phyloP scores from a whole-genome alignment of 805 yeast species.

The Candida railenensis region DNA sequence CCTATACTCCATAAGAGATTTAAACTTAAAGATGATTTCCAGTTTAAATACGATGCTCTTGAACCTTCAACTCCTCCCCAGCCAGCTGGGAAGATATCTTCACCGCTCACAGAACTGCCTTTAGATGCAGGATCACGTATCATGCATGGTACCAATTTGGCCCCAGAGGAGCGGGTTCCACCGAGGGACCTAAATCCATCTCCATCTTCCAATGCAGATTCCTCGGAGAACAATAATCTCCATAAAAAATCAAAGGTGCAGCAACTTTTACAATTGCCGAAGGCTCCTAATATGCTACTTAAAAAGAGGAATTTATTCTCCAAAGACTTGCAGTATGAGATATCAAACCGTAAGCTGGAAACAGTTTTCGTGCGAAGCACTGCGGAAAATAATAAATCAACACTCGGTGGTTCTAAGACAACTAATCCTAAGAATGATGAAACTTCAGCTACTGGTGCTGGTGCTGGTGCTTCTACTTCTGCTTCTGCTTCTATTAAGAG shows the following conservation, averaged over 20 bases:
- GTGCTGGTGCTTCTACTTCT: not conserved
- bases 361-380: not conserved
- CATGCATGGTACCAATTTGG: no score
- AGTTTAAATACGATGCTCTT: not conserved
- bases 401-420: no score
- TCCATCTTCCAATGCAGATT: not conserved
- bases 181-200: not conserved
- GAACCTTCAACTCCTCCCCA: not conserved
- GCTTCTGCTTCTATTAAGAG: not conserved
- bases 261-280: conserved; percentile 12
- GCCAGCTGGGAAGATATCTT: not conserved
- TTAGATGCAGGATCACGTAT: not conserved
- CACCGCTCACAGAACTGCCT: conserved; percentile 1
- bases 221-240: not conserved
- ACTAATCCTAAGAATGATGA: conserved; percentile 7
- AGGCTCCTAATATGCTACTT: conserved; percentile 20
- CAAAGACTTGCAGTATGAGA: conserved; percentile 40
- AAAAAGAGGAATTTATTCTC: conserved; percentile 32
- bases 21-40: conserved; percentile 2
- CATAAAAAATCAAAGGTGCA: conserved; percentile 14
- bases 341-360: conserved; percentile 13
- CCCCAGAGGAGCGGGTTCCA: conserved; percentile 3
- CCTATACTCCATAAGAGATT: not conserved
- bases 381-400: not conserved
- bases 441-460: not conserved